These are phyloP conservation scores for Daedalea quercina DNA, from an alignment of 768 basidiomycete genomes.

Conservation along the genomic window DNA sequence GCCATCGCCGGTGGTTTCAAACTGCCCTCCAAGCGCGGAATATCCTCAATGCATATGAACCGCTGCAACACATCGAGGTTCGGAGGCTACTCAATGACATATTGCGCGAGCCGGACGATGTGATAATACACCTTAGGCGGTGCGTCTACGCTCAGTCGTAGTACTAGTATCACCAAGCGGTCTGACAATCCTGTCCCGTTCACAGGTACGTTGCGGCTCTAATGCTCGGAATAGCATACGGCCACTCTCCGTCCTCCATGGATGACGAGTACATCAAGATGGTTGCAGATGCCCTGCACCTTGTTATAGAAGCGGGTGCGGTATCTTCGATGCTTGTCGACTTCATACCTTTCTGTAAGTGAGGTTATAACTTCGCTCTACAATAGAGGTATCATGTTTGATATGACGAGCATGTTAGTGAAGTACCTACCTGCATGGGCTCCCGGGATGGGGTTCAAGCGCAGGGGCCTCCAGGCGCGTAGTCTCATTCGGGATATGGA, in stretches of 20 bases:
- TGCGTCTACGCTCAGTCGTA: neutral
- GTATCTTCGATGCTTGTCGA: neutral
- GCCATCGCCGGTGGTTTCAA: neutral
- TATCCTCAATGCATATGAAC: neutral
- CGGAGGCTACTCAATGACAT: neutral
- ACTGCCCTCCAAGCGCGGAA: neutral
- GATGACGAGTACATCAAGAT: neutral
- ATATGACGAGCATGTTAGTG: neutral
- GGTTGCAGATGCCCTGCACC: neutral
- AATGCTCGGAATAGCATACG: neutral
- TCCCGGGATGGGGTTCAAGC: neutral
- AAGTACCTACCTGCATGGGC: neutral
- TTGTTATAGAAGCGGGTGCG: neutral
- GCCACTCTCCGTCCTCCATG: neutral
- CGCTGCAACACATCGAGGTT: neutral
- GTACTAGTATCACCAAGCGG: neutral
- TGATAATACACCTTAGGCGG: neutral
- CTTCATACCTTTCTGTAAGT: neutral
- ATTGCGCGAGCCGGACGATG: neutral
- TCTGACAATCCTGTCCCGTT: neutral
- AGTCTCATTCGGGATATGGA: neutral
- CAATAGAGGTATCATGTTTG: too few relatives aligned
- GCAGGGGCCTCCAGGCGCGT: neutral
- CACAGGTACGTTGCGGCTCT: neutral
- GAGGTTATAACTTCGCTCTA: too few relatives aligned